Conservation (phyloP, 192 early-diverging fungal species). For the Umbelopsis vinacea region DNA sequence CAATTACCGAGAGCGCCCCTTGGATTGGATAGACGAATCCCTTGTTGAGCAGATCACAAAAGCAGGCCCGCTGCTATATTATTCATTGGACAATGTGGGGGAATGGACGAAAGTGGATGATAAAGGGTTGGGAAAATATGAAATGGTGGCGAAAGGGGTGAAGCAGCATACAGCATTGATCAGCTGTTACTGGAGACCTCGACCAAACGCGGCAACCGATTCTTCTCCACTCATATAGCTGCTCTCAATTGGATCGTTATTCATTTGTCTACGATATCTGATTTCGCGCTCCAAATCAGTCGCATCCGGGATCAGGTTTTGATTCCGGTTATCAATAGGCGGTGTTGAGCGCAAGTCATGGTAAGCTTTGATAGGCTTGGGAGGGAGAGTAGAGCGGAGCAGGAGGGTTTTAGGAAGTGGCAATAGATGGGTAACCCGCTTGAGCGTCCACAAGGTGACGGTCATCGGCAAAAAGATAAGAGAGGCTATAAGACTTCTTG, state of each 20-base stretch:
- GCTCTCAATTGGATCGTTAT: not conserved
- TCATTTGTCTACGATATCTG: conserved; percentile 1
- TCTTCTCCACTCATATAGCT: conserved; percentile 21
- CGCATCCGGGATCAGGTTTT: conserved; percentile 3
- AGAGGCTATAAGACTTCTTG: conserved; percentile 33
- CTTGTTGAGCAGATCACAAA: not conserved
- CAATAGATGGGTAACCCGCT: conserved; percentile 30
- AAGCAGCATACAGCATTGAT: not conserved
- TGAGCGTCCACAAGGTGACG: conserved; percentile 43
- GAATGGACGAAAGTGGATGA: not conserved
- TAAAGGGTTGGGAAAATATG: not conserved
- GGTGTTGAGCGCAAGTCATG: conserved; percentile 10
- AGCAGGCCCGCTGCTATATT: conserved; percentile 4
- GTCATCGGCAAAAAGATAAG: conserved; percentile 59
- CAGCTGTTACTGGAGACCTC: not conserved
- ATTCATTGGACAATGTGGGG: not conserved
- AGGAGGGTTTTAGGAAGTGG: conserved; percentile 27
- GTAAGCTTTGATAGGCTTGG: conserved; percentile 12
- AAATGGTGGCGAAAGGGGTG: not conserved
- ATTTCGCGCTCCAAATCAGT: conserved; percentile 9
- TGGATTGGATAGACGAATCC: no score
- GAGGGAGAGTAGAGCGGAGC: not conserved
- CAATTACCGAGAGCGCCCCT: no score
- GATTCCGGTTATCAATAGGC: not conserved
- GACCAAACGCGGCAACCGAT: conserved; percentile 12